Evolutionary conservation across 2,329 filamentous ascomycete species (phyloP).

Genomic region (Neurospora crassa): DNA sequence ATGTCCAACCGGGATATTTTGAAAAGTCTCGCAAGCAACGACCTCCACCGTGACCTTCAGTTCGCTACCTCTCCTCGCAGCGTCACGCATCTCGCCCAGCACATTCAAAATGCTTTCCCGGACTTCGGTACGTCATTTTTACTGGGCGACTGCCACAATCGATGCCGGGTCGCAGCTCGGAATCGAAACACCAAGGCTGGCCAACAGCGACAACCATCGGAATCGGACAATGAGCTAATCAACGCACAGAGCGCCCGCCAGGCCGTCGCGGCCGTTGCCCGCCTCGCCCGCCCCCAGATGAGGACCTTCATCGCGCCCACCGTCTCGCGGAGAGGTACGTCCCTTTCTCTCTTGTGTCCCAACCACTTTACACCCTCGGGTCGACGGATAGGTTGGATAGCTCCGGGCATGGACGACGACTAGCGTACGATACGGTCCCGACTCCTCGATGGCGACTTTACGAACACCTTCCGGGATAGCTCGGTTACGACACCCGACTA

Average conservation of each 20-base stretch:
- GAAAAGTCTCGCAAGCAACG: slow-evolving; percentile 31
- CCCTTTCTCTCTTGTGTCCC: neutral
- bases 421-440: neutral
- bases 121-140: slow-evolving; percentile 39
- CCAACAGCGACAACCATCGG: slow-evolving; percentile 1
- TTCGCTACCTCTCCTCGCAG: slow-evolving; percentile 19
- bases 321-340: slow-evolving; percentile 52
- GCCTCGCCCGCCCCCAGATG: slow-evolving; percentile 40
- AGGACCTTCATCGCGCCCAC: slow-evolving; percentile 52
- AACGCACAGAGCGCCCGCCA: slow-evolving; percentile 37
- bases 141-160: neutral
- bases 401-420: neutral
- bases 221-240: slow-evolving; percentile 21
- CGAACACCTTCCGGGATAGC: neutral
- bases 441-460: neutral
- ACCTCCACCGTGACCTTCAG: slow-evolving; percentile 19
- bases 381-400: neutral
- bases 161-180: neutral
- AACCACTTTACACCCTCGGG: neutral
- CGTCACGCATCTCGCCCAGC: slow-evolving; percentile 38
- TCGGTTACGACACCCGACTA: neutral
- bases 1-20: slow-evolving; percentile 24
- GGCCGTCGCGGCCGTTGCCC: slow-evolving; percentile 40
- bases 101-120: slow-evolving; percentile 47
- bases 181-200: neutral